Evolutionary conservation across 192 early-diverging fungal species (phyloP).

Genomic region (Podila horticola): DNA sequence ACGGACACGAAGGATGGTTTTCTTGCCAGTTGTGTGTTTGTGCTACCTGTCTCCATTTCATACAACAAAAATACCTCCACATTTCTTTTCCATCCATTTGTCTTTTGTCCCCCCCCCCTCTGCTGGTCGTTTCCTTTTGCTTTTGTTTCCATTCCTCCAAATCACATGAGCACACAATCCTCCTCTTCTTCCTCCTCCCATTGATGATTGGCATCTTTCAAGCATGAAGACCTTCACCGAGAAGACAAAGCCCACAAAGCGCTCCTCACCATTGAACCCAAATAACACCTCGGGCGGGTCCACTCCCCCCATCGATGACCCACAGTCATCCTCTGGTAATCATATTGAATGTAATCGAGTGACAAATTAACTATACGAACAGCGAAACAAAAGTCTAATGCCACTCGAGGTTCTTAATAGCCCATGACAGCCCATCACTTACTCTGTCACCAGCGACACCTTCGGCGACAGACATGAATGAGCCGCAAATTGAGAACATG

Average conservation of each 20-base stretch:
- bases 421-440: conserved; percentile 27
- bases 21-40: no score
- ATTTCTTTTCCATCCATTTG: not conserved
- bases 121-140: not conserved
- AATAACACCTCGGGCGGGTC: conserved; percentile 26
- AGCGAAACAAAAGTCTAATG: not conserved
- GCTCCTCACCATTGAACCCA: conserved; percentile 47
- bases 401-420: not conserved
- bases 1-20: no score
- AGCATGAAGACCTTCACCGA: conserved; percentile 35
- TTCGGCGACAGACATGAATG: conserved; percentile 4
- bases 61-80: no score
- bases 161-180: no score
- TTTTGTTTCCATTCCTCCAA: not conserved
- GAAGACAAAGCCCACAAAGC: conserved; percentile 40
- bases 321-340: conserved; percentile 12
- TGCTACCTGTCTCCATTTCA: no score
- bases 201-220: not conserved
- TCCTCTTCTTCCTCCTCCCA: not conserved
- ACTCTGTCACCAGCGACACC: conserved; percentile 43
- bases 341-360: not conserved
- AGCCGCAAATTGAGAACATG: not conserved
- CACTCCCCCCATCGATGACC: conserved; percentile 4
- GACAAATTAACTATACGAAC: not conserved
- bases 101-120: not conserved